Conservation (phyloP, 371 early-diverging fungal species). For the Coemansia sp. region DNA sequence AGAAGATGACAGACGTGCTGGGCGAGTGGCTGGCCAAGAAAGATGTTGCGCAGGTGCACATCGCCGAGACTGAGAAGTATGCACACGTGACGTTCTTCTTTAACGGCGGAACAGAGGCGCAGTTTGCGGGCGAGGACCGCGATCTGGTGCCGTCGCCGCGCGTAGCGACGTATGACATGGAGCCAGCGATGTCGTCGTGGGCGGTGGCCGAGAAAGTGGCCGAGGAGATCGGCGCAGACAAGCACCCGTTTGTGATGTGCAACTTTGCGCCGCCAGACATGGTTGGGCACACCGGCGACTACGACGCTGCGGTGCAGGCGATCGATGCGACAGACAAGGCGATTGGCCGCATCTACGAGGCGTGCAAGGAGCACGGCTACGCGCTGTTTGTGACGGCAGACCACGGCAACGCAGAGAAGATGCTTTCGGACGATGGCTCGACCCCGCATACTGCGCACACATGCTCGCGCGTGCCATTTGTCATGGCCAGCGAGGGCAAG, state of each 20-base stretch:
- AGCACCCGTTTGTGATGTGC: constrained; percentile 96
- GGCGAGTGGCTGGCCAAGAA: constrained; percentile 94
- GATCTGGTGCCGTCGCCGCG: constrained; percentile 89
- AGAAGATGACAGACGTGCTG: constrained; percentile 95
- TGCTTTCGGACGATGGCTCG: constrained; percentile 84
- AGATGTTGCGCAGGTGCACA: constrained; percentile 87
- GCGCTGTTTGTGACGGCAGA: constrained; percentile 97
- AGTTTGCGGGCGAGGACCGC: constrained; percentile 86
- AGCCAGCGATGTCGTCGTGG: constrained; percentile 94
- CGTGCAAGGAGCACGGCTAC: constrained; percentile 88
- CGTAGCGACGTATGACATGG: constrained; percentile 96
- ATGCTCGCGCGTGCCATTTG: constrained; percentile 89
- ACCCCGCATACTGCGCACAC: constrained; percentile 97
- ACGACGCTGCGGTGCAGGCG: constrained; percentile 91
- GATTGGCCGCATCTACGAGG: constrained; percentile 92
- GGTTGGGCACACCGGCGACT: constrained; percentile 99
- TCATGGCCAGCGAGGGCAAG: constrained; percentile 68
- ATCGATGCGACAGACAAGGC: constrained; percentile 93
- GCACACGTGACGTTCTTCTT: constrained; percentile 99
- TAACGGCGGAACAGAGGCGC: constrained; percentile 97
- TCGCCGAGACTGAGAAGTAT: constrained; percentile 99
- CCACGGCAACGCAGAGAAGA: constrained; percentile 99
- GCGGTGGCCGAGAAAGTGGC: constrained; percentile 92
- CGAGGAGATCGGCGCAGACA: constrained; percentile 69
- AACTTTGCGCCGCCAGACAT: constrained; percentile 99